phyloP scores from a whole-genome alignment of 225 moss, liverwort and hornwort species.

The Bryoerythrophyllum caledonicum region DNA sequence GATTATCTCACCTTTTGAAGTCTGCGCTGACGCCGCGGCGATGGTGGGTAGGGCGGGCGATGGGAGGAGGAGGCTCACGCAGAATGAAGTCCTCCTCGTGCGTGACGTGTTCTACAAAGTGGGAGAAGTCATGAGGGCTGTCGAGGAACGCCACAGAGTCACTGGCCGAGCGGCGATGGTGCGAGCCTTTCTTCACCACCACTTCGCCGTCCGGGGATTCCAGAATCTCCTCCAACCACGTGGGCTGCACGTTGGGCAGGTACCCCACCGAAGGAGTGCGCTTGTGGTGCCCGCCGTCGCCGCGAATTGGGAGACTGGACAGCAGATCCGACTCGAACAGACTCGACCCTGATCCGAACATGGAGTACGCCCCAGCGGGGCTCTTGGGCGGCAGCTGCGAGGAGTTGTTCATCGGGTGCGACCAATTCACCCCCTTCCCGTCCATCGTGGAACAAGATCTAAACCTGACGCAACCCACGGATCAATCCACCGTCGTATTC shows the following conservation, averaged over 20 bases:
- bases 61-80: conserved; percentile 47
- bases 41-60: conserved; percentile 50
- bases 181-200: conserved; percentile 73
- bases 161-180: conserved; percentile 87
- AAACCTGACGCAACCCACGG: conserved; percentile 16
- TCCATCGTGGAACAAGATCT: conserved; percentile 34
- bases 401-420: conserved; percentile 91
- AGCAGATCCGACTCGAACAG: conserved; percentile 76
- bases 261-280: conserved; percentile 91
- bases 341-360: conserved; percentile 67
- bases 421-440: conserved; percentile 80
- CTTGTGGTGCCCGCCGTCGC: conserved; percentile 72
- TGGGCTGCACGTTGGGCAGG: conserved; percentile 78
- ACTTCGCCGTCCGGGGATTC: conserved; percentile 78
- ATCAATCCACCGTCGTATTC: neutral
- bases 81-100: conserved; percentile 74
- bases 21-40: conserved; percentile 60
- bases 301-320: conserved; percentile 71
- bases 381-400: conserved; percentile 91
- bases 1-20: conserved; percentile 36
- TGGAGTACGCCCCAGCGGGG: conserved; percentile 70
- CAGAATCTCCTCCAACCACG: conserved; percentile 89
- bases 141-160: conserved; percentile 93
- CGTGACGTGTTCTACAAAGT: conserved; percentile 71
- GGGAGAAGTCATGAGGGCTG: conserved; percentile 64